phyloP scores from a whole-genome alignment of 1,284 basidiomycete species.

The Earliella scabrosa region DNA sequence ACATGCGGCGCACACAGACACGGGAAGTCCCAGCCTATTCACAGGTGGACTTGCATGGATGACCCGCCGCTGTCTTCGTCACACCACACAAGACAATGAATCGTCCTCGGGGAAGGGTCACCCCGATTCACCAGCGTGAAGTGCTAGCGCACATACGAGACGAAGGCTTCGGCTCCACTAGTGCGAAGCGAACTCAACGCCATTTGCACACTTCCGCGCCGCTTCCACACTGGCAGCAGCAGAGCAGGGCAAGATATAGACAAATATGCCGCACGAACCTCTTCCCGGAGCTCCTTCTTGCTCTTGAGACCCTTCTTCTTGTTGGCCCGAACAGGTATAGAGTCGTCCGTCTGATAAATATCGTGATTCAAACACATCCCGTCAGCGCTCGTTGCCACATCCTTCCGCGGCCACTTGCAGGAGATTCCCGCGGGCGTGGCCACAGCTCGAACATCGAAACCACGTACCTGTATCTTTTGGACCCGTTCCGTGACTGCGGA shows the following conservation, averaged over 20 bases:
- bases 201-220: too few relatives aligned
- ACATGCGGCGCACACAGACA: too few relatives aligned
- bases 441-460: neutral
- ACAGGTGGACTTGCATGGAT: too few relatives aligned
- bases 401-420: neutral
- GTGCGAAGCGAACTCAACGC: too few relatives aligned
- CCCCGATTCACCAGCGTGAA: too few relatives aligned
- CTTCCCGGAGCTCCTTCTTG: constrained; percentile 75
- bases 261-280: constrained; percentile 53
- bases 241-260: too few relatives aligned
- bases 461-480: constrained; percentile 59
- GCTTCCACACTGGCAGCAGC: too few relatives aligned
- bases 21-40: too few relatives aligned
- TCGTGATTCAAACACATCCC: neutral
- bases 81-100: neutral
- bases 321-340: constrained; percentile 66
- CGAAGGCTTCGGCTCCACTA: too few relatives aligned
- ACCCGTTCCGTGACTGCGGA: constrained; percentile 58
- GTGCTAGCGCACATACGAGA: too few relatives aligned
- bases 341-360: constrained; percentile 55
- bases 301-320: constrained; percentile 73
- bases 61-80: too few relatives aligned
- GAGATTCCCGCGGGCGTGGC: neutral
- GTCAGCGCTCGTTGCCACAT: too few relatives aligned
- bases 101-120: neutral